Evolutionary conservation across 305 asterid species (phyloP).

Genomic region (Solanum aculeatissimum): DNA sequence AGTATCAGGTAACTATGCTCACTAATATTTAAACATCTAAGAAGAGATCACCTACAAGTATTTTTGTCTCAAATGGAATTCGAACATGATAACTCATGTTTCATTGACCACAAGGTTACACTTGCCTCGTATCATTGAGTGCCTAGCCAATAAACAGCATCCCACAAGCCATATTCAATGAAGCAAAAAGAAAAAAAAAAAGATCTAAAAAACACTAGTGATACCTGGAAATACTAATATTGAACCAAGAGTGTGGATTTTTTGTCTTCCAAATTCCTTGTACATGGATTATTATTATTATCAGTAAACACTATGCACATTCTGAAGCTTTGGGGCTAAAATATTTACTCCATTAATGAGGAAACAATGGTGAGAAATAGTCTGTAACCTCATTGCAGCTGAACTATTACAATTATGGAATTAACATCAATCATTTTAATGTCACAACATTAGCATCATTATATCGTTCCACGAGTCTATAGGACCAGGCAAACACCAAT

Average conservation of each 20-base stretch:
- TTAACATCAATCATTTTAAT: background rate
- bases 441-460: slow-evolving; percentile 40
- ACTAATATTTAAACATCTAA: too few relatives aligned
- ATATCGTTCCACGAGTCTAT: slow-evolving; percentile 85
- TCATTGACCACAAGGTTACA: too few relatives aligned
- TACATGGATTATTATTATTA: background rate
- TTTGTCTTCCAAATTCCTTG: background rate
- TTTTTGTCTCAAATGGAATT: too few relatives aligned
- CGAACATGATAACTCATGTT: too few relatives aligned
- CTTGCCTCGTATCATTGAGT: too few relatives aligned
- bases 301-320: background rate
- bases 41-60: too few relatives aligned
- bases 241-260: background rate
- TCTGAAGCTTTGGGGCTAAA: background rate
- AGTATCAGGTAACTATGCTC: too few relatives aligned
- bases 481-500: slow-evolving; percentile 94
- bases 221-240: background rate
- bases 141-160: too few relatives aligned
- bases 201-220: too few relatives aligned
- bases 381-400: background rate
- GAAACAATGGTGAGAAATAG: background rate
- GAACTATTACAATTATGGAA: background rate
- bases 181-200: too few relatives aligned
- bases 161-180: too few relatives aligned
- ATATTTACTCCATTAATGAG: background rate